phyloP scores from a whole-genome alignment of 2,329 filamentous ascomycete genomes.

The Cladophialophora chaetospira region DNA sequence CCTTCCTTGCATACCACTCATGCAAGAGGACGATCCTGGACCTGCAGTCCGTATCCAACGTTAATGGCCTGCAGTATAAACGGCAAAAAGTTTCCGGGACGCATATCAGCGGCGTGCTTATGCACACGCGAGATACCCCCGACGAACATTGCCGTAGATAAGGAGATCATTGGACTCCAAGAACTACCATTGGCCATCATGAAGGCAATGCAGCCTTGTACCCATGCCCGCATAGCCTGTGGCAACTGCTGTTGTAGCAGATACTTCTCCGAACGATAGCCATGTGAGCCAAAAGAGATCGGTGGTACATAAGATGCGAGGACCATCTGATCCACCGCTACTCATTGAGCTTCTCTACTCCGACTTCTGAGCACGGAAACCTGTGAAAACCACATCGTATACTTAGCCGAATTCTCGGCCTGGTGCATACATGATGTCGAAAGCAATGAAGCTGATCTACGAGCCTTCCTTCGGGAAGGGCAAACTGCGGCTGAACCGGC shows the following conservation, averaged over 20 bases:
- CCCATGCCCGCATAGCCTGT: conserved; percentile 8
- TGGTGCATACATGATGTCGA: not conserved
- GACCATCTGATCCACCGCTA: not conserved
- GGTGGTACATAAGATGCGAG: not conserved
- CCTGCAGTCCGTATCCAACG: not conserved
- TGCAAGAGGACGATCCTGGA: not conserved
- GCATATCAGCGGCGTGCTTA: conserved; percentile 9
- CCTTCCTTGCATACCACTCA: not conserved
- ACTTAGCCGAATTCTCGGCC: not conserved
- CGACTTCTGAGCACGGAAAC: too few species aligned
- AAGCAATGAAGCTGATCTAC: conserved; percentile 16
- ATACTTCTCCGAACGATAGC: not conserved
- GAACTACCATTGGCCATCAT: not conserved
- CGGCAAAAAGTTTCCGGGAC: not conserved
- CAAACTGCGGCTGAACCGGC: conserved; percentile 21
- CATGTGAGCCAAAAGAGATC: not conserved
- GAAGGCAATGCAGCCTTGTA: conserved; percentile 8
- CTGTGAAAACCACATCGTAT: not conserved
- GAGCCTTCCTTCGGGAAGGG: conserved; percentile 21
- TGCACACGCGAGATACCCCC: not conserved
- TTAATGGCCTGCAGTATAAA: not conserved
- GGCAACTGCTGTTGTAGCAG: not conserved
- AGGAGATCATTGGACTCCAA: not conserved
- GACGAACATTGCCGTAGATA: not conserved
- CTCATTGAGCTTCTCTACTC: not conserved